Percentiles rank a stretch among this genome's conserved stretches.
Conservation (phyloP, 1,139 yeast species). For the Yamadazyma trypodendri region DNA sequence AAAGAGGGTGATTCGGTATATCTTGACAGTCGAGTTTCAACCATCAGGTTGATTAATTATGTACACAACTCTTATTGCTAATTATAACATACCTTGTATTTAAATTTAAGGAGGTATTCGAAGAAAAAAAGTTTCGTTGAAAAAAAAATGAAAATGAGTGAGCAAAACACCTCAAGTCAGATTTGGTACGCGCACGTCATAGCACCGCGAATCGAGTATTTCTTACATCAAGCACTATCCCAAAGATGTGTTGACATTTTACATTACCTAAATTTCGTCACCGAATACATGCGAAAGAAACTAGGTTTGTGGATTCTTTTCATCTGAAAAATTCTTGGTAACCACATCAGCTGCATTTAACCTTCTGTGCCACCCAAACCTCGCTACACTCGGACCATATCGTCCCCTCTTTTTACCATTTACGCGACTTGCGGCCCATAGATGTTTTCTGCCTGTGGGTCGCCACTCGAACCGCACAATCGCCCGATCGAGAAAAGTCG, state of each 20-base stretch:
- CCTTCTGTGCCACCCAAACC: too few species aligned
- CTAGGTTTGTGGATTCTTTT: too few species aligned
- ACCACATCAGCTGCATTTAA: too few species aligned
- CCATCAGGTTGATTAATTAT: neutral
- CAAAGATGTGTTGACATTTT: neutral
- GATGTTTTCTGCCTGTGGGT: neutral
- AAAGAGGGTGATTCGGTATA: neutral
- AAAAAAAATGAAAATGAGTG: conserved; percentile 12
- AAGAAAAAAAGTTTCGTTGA: conserved; percentile 11
- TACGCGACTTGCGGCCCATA: conserved; percentile 1
- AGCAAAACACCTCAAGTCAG: conserved; percentile 7
- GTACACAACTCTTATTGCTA: neutral
- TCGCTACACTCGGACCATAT: too few species aligned
- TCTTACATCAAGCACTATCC: too few species aligned
- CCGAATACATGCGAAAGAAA: too few species aligned
- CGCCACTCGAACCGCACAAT: neutral
- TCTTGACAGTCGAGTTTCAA: neutral
- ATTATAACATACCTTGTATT: conserved; percentile 4
- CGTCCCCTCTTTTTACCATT: neutral
- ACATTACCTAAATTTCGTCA: neutral
- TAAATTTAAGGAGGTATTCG: conserved; percentile 6
- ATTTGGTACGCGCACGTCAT: neutral
- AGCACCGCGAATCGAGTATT: neutral
- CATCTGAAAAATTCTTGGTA: too few species aligned
- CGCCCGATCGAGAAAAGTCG: neutral